phyloP scores from a whole-genome alignment of 169 alveolate genomes.

The Perkinsus olseni region DNA sequence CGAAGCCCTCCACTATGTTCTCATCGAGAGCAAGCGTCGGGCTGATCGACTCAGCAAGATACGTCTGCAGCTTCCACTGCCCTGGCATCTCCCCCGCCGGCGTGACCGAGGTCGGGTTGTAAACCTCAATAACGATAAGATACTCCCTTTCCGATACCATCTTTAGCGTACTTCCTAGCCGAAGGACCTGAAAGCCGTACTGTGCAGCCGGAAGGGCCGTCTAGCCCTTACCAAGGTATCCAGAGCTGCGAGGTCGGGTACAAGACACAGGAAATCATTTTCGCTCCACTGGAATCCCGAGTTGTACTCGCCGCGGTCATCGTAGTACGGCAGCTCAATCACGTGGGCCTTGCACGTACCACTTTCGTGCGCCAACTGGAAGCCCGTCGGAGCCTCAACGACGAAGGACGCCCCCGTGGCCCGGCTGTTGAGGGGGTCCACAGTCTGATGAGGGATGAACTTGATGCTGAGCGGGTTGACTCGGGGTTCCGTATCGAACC shows the following conservation, averaged over 20 bases:
- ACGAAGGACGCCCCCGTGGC: not conserved
- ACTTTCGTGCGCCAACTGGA: not conserved
- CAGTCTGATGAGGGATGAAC: not conserved
- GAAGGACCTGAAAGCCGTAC: not conserved
- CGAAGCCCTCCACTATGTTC: not conserved
- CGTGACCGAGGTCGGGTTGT: not conserved
- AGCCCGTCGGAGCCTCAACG: not conserved
- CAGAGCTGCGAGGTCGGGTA: not conserved
- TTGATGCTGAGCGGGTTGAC: not conserved
- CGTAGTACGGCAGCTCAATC: not conserved
- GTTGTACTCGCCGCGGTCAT: not conserved
- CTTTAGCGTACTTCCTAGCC: not conserved
- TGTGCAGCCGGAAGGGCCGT: too few species aligned
- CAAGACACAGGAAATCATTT: not conserved
- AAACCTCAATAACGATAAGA: not conserved
- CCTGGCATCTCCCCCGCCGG: not conserved
- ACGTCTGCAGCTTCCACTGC: not conserved
- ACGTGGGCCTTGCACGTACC: not conserved
- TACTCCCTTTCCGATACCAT: not conserved
- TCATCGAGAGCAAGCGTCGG: not conserved
- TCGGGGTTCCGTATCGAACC: not conserved
- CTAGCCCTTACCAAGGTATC: not conserved
- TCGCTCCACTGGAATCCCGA: not conserved
- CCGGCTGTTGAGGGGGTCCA: not conserved
- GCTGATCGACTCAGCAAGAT: not conserved